These are phyloP conservation scores for Camelina neglecta DNA, from an alignment of 345 rosid genomes.

Conservation along the genomic window DNA sequence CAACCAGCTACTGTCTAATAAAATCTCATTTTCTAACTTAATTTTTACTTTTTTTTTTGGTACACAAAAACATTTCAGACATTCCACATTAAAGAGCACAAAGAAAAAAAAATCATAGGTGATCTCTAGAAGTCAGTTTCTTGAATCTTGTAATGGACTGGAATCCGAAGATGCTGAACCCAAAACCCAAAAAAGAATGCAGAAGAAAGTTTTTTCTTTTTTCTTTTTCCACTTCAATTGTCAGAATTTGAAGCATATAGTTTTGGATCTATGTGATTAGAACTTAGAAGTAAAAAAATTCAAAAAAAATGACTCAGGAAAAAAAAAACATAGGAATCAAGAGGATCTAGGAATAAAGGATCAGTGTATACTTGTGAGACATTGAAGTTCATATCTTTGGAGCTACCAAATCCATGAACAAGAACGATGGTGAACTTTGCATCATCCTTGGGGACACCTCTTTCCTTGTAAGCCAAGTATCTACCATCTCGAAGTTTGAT, in stretches of 20 bases:
- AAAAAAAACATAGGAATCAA: constrained; percentile 1
- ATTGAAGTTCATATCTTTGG: constrained; percentile 86
- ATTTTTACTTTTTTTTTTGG: not conserved
- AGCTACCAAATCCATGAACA: constrained; percentile 95
- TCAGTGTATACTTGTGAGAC: constrained; percentile 63
- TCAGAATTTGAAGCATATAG: not conserved
- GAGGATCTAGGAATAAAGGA: not conserved
- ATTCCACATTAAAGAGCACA: not conserved
- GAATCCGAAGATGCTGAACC: not conserved
- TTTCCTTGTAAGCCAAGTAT: constrained; percentile 74
- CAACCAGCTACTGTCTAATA: constrained; percentile 1
- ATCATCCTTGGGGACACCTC: constrained; percentile 65
- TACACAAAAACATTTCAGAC: not conserved
- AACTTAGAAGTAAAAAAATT: not conserved
- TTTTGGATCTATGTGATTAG: constrained; percentile 9
- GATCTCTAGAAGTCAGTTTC: not conserved
- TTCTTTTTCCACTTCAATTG: not conserved
- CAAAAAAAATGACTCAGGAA: not conserved
- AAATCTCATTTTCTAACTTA: not conserved
- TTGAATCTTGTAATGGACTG: not conserved
- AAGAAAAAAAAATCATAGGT: not conserved
- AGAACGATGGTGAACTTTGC: constrained; percentile 68
- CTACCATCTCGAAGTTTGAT: constrained; percentile 82
- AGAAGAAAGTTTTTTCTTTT: not conserved
- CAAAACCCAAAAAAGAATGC: not conserved